phyloP scores from a whole-genome alignment of 75 land plant species.

The Cryptomeria japonica region DNA sequence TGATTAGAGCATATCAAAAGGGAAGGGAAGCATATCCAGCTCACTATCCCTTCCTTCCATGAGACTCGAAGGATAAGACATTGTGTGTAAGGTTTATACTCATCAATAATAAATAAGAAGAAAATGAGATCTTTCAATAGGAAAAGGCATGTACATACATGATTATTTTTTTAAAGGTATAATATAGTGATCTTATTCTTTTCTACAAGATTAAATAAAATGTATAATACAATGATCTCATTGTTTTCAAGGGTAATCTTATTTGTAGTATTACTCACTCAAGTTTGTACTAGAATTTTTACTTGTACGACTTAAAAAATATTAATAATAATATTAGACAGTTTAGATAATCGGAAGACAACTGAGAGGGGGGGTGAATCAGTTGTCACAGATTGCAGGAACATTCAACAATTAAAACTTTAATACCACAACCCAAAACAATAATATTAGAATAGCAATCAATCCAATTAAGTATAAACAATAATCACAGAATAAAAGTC shows the following conservation, averaged over 20 bases:
- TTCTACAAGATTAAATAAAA: background rate
- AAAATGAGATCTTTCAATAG: background rate
- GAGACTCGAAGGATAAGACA: background rate
- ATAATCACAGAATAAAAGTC: too few species aligned
- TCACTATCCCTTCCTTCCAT: constrained; percentile 5
- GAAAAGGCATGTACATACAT: background rate
- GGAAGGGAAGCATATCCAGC: constrained; percentile 3
- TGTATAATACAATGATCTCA: background rate
- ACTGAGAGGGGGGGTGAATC: too few species aligned
- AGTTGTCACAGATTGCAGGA: too few species aligned
- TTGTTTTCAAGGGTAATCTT: background rate
- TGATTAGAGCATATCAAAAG: background rate
- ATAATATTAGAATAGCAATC: too few species aligned
- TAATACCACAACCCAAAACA: too few species aligned
- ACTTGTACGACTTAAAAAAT: too few species aligned
- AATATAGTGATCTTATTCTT: background rate
- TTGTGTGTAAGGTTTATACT: background rate
- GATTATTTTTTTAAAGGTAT: background rate
- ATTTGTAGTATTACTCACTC: background rate
- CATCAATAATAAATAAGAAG: background rate
- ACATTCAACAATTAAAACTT: too few species aligned
- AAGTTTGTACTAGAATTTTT: too few species aligned
- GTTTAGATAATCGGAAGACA: too few species aligned
- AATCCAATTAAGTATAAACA: too few species aligned
- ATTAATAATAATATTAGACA: too few species aligned